These are phyloP conservation scores for Zygotorulaspora sp. DNA, from an alignment of 805 yeast genomes.

Conservation along the genomic window DNA sequence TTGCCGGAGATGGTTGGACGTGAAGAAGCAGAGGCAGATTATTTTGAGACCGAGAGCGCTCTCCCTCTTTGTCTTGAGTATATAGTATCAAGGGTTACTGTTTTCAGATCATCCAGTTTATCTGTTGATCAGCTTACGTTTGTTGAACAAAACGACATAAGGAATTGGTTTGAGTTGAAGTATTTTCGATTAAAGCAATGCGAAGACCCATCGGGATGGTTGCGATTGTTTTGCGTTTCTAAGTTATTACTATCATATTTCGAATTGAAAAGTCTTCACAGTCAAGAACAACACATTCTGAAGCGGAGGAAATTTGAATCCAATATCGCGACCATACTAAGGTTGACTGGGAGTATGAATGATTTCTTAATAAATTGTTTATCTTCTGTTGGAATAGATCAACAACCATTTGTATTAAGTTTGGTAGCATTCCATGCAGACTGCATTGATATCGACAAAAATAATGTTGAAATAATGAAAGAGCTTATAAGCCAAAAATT, in stretches of 20 bases:
- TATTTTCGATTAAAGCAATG: conserved; percentile 19
- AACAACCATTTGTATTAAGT: conserved; percentile 21
- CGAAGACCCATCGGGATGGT: conserved; percentile 17
- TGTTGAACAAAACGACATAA: not conserved
- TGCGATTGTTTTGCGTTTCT: conserved; percentile 16
- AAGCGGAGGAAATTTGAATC: conserved; percentile 22
- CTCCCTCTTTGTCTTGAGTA: conserved; percentile 16
- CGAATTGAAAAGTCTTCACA: not conserved
- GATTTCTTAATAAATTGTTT: conserved; percentile 21
- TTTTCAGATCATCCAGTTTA: conserved; percentile 13
- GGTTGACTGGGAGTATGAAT: conserved; percentile 12
- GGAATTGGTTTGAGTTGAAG: conserved; percentile 17
- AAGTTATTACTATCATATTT: conserved; percentile 20
- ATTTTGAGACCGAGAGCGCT: conserved; percentile 3
- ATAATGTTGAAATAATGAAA: conserved; percentile 7
- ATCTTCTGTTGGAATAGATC: conserved; percentile 4
- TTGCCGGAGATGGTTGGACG: conserved; percentile 22
- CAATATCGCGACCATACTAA: conserved; percentile 13
- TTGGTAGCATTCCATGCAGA: conserved; percentile 19
- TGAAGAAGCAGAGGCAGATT: conserved; percentile 9
- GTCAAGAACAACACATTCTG: conserved; percentile 10
- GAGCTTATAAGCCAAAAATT: conserved; percentile 15
- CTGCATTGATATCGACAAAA: conserved; percentile 2
- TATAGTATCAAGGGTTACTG: conserved; percentile 12
- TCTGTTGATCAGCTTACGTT: conserved; percentile 6